Evolutionary conservation across 176 grass and related monocot genomes (phyloP), one percentile per base, ranked within the genome.

Genomic region (Musa acuminata): DNA sequence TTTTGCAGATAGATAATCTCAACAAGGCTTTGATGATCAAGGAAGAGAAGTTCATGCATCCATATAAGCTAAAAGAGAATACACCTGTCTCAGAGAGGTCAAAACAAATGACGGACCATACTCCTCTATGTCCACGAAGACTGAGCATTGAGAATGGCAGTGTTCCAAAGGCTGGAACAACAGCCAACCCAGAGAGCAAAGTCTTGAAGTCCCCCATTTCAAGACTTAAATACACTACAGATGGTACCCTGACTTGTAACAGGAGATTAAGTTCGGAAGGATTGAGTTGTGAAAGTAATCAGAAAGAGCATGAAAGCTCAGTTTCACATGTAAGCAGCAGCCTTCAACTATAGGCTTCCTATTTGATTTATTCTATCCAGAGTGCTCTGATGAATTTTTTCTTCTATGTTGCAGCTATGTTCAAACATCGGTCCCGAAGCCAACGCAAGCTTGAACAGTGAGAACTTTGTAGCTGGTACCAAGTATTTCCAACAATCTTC

Each of bases 21-120:
- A 92, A 92, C 81, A 97, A 88, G 62, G 83, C 85, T 76, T 84
- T 96, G 71, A 81, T 83, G 72, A 77, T 3, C 53, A 92, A 90
- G 73, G 89, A 92, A 55, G 52, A 92, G 59, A 87, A 80, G 66
- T 50, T 58, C 6, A 35, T 55, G 21, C 48, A 77, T 52, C 80
- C 85, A 83, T 77, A 76, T 72, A 96, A 88, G 80, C 68, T 86
- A 49, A 92, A 88, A 62, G 87, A 88, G 79, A 88, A 83, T 76
- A 13, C 75, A 67, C 81, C 75, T 13, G 64, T 35, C 22, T 70
- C 64, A 4, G 89, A 76, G 63, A 86, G 73, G 81, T 70, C 67
- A 71, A 96, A 87, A 75, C 75, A 78, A 84, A 75, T 74, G 60
- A 72, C 29, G 16, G 86, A 87, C 24, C 83, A 10, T 27, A 96